These are phyloP conservation scores for Dactylellina parvicollis DNA, from an alignment of 2,329 filamentous ascomycete species.

Conservation along the genomic window DNA sequence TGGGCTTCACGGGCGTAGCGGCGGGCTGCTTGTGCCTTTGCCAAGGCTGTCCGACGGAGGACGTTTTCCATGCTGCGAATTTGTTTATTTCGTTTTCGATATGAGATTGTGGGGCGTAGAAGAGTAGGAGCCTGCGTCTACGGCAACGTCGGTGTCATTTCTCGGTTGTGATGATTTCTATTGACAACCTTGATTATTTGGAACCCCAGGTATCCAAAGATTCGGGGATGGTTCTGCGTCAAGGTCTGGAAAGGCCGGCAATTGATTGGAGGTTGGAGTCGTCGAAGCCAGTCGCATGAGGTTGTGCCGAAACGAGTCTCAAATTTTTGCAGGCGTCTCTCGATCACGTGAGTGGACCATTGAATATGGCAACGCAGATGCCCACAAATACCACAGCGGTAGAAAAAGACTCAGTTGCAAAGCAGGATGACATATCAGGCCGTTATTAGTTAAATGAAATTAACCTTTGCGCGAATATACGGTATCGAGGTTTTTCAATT, in stretches of 20 bases:
- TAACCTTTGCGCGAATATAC: too few species aligned
- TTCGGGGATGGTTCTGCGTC: not conserved
- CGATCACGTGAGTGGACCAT: conserved; percentile 10
- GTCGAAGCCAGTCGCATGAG: conserved; percentile 5
- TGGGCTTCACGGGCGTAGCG: conserved; percentile 45
- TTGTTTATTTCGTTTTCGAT: not conserved
- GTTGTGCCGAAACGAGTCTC: conserved; percentile 2
- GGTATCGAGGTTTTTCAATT: too few species aligned
- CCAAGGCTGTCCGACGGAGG: conserved; percentile 46
- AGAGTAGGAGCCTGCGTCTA: conserved; percentile 1
- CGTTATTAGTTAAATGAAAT: too few species aligned
- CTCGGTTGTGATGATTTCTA: not conserved
- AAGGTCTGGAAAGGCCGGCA: conserved; percentile 22
- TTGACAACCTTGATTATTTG: not conserved
- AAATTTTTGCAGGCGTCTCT: conserved; percentile 28
- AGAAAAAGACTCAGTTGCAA: too few species aligned
- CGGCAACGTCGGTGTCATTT: conserved; percentile 33
- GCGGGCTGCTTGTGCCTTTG: conserved; percentile 41
- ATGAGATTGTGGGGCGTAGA: not conserved
- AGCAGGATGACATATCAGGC: too few species aligned
- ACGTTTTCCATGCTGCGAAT: conserved; percentile 31
- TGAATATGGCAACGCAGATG: too few species aligned
- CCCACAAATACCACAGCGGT: too few species aligned
- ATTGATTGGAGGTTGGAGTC: conserved; percentile 19
- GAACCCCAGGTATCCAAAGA: not conserved